Evolutionary conservation across 768 basidiomycete genomes (phyloP).

Genomic region (Lactarius quietus): DNA sequence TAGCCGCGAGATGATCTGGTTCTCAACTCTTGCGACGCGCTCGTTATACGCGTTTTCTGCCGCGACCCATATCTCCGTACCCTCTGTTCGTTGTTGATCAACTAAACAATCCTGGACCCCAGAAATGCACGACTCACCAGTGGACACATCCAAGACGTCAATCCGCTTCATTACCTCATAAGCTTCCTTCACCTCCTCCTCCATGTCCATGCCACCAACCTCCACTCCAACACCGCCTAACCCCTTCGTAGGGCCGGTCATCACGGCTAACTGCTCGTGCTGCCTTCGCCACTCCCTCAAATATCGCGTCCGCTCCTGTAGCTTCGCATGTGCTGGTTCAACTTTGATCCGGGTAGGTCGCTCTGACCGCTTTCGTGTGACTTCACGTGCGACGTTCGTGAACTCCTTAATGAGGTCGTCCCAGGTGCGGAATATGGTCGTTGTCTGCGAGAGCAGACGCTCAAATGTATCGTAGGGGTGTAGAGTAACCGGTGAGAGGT

Average conservation of each 20-base stretch:
- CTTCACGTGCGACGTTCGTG: constrained; percentile 75
- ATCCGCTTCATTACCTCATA: constrained; percentile 98
- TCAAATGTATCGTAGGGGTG: constrained; percentile 93
- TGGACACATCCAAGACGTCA: constrained; percentile 91
- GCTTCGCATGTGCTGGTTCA: constrained; percentile 80
- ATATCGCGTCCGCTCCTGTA: constrained; percentile 86
- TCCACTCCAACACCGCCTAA: constrained; percentile 69
- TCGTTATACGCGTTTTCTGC: constrained; percentile 99
- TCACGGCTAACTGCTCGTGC: constrained; percentile 94
- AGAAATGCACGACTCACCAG: constrained; percentile 51
- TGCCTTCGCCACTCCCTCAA: constrained; percentile 92
- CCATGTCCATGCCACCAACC: constrained; percentile 93
- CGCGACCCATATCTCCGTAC: constrained; percentile 96
- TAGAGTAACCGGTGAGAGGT: constrained; percentile 90
- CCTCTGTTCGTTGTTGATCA: constrained; percentile 51
- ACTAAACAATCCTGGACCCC: not conserved
- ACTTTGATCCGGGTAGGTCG: constrained; percentile 98
- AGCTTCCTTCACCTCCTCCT: constrained; percentile 92
- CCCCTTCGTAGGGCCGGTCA: constrained; percentile 94
- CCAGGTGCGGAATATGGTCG: constrained; percentile 60
- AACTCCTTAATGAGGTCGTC: constrained; percentile 65
- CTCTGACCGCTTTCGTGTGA: constrained; percentile 83
- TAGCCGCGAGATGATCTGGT: constrained; percentile 93
- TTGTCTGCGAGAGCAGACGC: constrained; percentile 68
- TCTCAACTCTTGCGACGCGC: constrained; percentile 94